phyloP scores from a whole-genome alignment of 176 grass and related monocot species.

The sorghum (Sorghum bicolor) region DNA sequence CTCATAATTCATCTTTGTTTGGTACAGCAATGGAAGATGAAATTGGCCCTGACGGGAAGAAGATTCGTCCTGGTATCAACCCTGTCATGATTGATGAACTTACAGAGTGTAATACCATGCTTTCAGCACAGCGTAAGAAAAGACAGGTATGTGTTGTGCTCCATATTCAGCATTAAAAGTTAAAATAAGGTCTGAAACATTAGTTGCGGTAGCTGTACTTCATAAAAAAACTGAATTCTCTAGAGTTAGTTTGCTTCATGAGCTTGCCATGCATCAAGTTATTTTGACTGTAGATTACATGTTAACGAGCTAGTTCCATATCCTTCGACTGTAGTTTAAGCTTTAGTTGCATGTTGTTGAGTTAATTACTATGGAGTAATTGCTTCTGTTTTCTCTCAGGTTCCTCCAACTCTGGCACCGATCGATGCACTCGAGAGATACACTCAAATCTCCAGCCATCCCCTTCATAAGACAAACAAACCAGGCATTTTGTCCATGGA shows the following conservation, averaged over 20 bases:
- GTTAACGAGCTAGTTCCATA: background rate
- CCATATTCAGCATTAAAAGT: background rate
- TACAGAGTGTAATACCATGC: conserved; percentile 86
- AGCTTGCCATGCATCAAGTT: background rate
- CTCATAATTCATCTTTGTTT: conserved; percentile 14
- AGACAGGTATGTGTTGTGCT: conserved; percentile 58
- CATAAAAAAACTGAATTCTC: background rate
- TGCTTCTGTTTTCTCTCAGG: conserved; percentile 37
- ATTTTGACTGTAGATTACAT: background rate
- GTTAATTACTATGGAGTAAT: background rate
- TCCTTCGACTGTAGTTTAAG: background rate
- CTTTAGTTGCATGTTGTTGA: background rate
- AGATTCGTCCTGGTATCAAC: conserved; percentile 86
- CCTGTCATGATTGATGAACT: conserved; percentile 82
- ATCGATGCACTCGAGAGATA: conserved; percentile 81
- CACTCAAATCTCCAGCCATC: conserved; percentile 90
- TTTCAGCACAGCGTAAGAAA: conserved; percentile 97
- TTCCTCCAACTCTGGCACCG: conserved; percentile 58
- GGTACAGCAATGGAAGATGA: conserved; percentile 75
- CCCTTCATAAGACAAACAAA: conserved; percentile 96
- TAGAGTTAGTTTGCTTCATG: conserved; percentile 3
- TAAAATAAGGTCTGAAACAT: conserved; percentile 3
- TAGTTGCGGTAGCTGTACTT: background rate
- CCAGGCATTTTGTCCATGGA: conserved; percentile 95
- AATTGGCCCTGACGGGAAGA: conserved; percentile 88